phyloP scores from a whole-genome alignment of 1,139 yeast species.

The Debaryomycetaceae sp. region DNA sequence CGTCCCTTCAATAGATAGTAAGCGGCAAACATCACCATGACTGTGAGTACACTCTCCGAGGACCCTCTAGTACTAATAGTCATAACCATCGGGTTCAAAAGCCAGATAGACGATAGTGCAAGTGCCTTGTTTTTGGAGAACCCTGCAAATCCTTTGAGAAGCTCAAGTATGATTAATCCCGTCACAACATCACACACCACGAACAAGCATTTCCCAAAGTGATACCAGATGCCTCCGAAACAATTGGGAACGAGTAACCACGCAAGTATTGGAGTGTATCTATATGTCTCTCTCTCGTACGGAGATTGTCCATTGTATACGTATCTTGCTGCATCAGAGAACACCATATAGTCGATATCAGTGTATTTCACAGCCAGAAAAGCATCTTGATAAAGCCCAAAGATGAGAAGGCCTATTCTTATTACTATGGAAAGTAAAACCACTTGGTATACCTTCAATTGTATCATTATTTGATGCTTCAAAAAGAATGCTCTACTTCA shows the following conservation, averaged over 20 bases:
- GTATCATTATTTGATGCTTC: not conserved
- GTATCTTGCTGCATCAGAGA: slow-evolving; percentile 83
- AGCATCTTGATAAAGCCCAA: slow-evolving; percentile 85
- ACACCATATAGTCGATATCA: slow-evolving; percentile 90
- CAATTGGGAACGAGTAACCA: slow-evolving; percentile 75
- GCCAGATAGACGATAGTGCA: slow-evolving; percentile 64
- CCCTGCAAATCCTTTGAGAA: slow-evolving; percentile 9
- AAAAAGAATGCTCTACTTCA: not conserved
- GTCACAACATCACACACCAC: slow-evolving; percentile 77
- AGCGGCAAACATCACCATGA: slow-evolving; percentile 62
- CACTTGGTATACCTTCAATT: slow-evolving; percentile 4
- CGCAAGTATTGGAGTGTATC: slow-evolving; percentile 88
- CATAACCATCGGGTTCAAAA: slow-evolving; percentile 91
- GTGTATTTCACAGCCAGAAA: slow-evolving; percentile 81
- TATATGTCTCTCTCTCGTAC: slow-evolving; percentile 77
- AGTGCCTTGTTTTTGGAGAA: slow-evolving; percentile 27
- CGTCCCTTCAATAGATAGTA: slow-evolving; percentile 35
- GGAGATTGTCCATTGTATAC: slow-evolving; percentile 69
- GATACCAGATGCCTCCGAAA: slow-evolving; percentile 45
- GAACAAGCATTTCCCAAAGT: slow-evolving; percentile 78
- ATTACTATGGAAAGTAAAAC: slow-evolving; percentile 30
- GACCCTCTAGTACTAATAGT: slow-evolving; percentile 93
- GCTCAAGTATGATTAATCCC: slow-evolving; percentile 53
- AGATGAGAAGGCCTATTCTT: slow-evolving; percentile 66
- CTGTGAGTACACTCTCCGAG: slow-evolving; percentile 85